phyloP scores from a whole-genome alignment of 352 stramenopile genomes.

The Phytophthora fragariaefolia region DNA sequence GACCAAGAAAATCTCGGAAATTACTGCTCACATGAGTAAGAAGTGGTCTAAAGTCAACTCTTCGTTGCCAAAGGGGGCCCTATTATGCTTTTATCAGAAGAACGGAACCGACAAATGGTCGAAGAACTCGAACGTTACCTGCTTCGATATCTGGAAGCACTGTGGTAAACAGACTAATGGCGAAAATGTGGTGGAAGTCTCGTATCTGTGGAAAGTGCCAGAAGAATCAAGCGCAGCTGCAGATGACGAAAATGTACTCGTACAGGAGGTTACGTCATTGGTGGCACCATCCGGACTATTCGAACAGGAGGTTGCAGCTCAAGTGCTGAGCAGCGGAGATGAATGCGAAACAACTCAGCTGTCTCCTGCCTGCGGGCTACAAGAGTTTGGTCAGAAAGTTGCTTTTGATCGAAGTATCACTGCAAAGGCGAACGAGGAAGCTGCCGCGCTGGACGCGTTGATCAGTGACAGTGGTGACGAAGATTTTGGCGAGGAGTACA shows the following conservation, averaged over 20 bases:
- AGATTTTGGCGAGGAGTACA: constrained; percentile 34
- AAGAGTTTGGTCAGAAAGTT: constrained; percentile 52
- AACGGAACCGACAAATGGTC: constrained; percentile 54
- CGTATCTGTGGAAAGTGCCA: constrained; percentile 58
- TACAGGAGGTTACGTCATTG: constrained; percentile 31
- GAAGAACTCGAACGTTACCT: constrained; percentile 56
- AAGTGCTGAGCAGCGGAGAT: constrained; percentile 27
- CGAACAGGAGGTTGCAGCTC: constrained; percentile 27
- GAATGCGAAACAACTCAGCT: constrained; percentile 31
- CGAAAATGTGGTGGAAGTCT: constrained; percentile 79
- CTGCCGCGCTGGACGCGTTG: constrained; percentile 24
- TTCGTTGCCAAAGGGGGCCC: constrained; percentile 32
- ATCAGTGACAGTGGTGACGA: constrained; percentile 32
- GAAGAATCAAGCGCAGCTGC: background rate
- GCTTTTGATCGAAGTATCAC: constrained; percentile 50
- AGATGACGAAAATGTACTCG: constrained; percentile 21
- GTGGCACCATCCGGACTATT: constrained; percentile 33
- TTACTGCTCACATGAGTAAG: constrained; percentile 77
- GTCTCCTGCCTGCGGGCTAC: constrained; percentile 37
- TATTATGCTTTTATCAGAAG: constrained; percentile 66
- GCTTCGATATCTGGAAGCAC: constrained; percentile 76
- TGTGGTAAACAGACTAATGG: constrained; percentile 65
- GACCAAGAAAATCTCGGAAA: constrained; percentile 81
- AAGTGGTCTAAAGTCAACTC: constrained; percentile 69
- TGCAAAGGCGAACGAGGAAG: constrained; percentile 25